Conservation (phyloP, 805 yeast genomes). For the Pichia occidentalis region DNA sequence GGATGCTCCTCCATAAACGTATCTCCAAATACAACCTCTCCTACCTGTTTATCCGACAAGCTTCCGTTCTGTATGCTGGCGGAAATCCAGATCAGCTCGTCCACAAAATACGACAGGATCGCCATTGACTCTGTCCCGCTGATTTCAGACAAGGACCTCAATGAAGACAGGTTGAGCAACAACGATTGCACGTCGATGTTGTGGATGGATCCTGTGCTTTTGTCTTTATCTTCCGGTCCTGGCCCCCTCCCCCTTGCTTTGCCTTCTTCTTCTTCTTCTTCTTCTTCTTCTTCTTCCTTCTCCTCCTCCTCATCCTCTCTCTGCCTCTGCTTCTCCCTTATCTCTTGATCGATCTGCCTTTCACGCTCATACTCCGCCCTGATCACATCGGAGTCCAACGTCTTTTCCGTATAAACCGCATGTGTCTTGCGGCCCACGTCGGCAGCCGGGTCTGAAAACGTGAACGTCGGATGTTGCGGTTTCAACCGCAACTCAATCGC, state of each 20-base stretch:
- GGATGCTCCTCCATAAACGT: constrained; percentile 6
- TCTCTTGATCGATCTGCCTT: neutral
- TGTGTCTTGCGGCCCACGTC: too few species aligned
- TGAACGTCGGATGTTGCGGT: constrained; percentile 10
- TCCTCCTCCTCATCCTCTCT: neutral
- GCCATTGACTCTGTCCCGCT: constrained; percentile 27
- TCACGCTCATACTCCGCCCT: constrained; percentile 4
- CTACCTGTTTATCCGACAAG: constrained; percentile 13
- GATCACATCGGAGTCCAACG: constrained; percentile 2
- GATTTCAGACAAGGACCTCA: constrained; percentile 20
- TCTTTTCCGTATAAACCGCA: constrained; percentile 5
- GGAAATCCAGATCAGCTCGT: constrained; percentile 22
- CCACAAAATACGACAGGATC: constrained; percentile 22
- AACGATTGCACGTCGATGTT: constrained; percentile 31
- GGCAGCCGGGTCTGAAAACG: constrained; percentile 1
- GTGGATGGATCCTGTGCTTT: constrained; percentile 4
- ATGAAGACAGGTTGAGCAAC: constrained; percentile 19
- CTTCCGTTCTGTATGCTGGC: constrained; percentile 1
- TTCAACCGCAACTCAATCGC: constrained; percentile 10
- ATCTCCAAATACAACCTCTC: constrained; percentile 13
- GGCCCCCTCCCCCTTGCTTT: constrained; percentile 18
- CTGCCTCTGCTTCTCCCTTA: neutral
- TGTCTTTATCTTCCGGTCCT: constrained; percentile 17
- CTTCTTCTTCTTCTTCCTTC: neutral
- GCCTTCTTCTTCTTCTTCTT: constrained; percentile 7